phyloP scores from a whole-genome alignment of 2,329 filamentous ascomycete species.

The Alternaria alternata region DNA sequence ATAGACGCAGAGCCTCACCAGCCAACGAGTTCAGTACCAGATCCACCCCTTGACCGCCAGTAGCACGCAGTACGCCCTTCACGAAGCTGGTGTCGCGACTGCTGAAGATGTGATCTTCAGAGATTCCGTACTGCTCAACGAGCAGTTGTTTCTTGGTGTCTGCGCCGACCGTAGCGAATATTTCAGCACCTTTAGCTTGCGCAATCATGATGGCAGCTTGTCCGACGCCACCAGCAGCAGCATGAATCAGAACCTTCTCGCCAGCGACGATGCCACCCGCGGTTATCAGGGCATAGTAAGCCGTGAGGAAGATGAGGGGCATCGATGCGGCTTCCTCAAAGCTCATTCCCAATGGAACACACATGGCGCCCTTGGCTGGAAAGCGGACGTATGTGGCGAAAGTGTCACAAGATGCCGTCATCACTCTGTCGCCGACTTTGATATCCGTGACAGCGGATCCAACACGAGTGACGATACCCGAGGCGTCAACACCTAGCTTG shows the following conservation, averaged over 20 bases:
- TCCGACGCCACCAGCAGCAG: slow-evolving; percentile 35
- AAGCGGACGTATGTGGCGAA: slow-evolving; percentile 12
- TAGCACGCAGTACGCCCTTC: slow-evolving; percentile 18
- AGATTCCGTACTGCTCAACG: slow-evolving; percentile 20
- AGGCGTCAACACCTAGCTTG: slow-evolving; percentile 8
- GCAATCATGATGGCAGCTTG: slow-evolving; percentile 33
- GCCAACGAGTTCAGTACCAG: slow-evolving; percentile 43
- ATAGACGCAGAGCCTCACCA: slow-evolving; percentile 32
- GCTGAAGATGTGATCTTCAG: slow-evolving; percentile 39
- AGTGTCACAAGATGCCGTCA: slow-evolving; percentile 13
- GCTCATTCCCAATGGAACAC: slow-evolving; percentile 5
- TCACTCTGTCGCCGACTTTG: neutral
- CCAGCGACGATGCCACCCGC: slow-evolving; percentile 18
- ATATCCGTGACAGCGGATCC: slow-evolving; percentile 6
- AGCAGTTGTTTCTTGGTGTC: slow-evolving; percentile 22
- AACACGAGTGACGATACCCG: slow-evolving; percentile 5
- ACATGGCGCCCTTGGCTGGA: slow-evolving; percentile 11
- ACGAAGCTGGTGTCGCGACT: slow-evolving; percentile 21
- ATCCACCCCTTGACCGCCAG: slow-evolving; percentile 42
- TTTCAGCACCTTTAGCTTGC: slow-evolving; percentile 20
- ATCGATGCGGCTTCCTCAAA: slow-evolving; percentile 14
- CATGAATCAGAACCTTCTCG: slow-evolving; percentile 41
- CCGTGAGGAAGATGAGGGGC: slow-evolving; percentile 15
- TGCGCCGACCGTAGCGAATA: slow-evolving; percentile 31
- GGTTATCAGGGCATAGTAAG: slow-evolving; percentile 1